These are phyloP conservation scores for Geoglossum cookeanum DNA, from an alignment of 2,329 filamentous ascomycete species.

Conservation along the genomic window DNA sequence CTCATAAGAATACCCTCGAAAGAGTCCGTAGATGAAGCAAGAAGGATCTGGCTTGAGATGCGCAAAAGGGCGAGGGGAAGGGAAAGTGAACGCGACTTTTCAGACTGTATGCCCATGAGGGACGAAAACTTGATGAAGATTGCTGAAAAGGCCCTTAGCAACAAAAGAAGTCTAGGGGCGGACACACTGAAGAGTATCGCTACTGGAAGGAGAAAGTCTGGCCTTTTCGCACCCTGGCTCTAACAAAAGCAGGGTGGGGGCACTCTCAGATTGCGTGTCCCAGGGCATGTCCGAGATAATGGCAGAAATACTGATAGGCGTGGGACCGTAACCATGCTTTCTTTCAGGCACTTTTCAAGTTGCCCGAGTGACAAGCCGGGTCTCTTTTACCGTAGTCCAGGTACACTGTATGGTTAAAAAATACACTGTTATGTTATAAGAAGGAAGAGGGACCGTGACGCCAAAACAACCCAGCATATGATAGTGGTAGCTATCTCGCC, in stretches of 20 bases:
- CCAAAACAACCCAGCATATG: not conserved
- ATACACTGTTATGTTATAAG: not conserved
- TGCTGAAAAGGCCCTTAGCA: slow-evolving; percentile 17
- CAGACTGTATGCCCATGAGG: slow-evolving; percentile 4
- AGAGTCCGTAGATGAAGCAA: slow-evolving; percentile 14
- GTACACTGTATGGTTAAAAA: not conserved
- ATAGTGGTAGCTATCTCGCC: slow-evolving; percentile 14
- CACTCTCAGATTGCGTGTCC: no score
- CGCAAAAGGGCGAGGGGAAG: slow-evolving; percentile 15
- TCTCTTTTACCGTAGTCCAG: not conserved
- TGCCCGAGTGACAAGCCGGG: not conserved
- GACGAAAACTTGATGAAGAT: slow-evolving; percentile 12
- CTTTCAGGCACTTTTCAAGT: not conserved
- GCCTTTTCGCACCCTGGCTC: not conserved
- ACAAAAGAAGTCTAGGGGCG: slow-evolving; percentile 22
- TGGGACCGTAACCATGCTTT: not conserved
- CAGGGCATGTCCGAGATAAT: not conserved
- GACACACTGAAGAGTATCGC: slow-evolving; percentile 21
- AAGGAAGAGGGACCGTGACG: not conserved
- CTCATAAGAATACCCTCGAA: not conserved
- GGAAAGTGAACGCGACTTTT: slow-evolving; percentile 1
- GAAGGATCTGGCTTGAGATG: slow-evolving; percentile 21
- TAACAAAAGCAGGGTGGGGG: not conserved
- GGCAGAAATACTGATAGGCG: not conserved
- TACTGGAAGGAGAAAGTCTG: not conserved